Evolutionary conservation across 768 basidiomycete species (phyloP).

Genomic region (Tremella fuciformis): DNA sequence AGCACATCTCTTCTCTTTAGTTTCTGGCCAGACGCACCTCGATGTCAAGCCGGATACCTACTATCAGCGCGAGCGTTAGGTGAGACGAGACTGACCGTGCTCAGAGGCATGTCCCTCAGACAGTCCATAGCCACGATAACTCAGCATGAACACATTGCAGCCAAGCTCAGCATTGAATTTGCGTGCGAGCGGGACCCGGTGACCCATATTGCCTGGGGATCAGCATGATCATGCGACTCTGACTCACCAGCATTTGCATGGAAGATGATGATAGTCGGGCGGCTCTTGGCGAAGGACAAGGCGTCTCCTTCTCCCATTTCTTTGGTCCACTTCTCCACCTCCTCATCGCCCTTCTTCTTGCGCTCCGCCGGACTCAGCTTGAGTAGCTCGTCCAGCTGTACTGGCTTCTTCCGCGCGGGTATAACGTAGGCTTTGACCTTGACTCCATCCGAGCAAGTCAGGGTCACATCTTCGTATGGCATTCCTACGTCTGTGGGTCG

Average conservation of each 20-base stretch:
- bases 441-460: slow-evolving; percentile 70
- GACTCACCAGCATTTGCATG: slow-evolving; percentile 64
- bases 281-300: slow-evolving; percentile 41
- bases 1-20: background rate
- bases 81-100: slow-evolving; percentile 58
- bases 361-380: slow-evolving; percentile 23
- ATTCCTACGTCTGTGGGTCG: slow-evolving; percentile 68
- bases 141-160: slow-evolving; percentile 91
- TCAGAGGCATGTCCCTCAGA: slow-evolving; percentile 86
- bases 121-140: slow-evolving; percentile 86
- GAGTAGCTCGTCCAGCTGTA: slow-evolving; percentile 30
- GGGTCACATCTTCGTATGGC: slow-evolving; percentile 69
- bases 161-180: slow-evolving; percentile 77
- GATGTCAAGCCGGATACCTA: slow-evolving; percentile 78
- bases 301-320: slow-evolving; percentile 54
- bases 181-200: slow-evolving; percentile 80
- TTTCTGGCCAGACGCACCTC: slow-evolving; percentile 58
- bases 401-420: slow-evolving; percentile 60
- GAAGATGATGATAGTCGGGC: slow-evolving; percentile 89
- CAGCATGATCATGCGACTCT: background rate
- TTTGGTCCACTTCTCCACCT: slow-evolving; percentile 41
- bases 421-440: slow-evolving; percentile 75
- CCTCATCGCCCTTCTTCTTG: slow-evolving; percentile 49
- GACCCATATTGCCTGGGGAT: slow-evolving; percentile 59
- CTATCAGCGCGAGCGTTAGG: background rate